Base-by-base conservation (phyloP, 768 basidiomycete species). In the Leucosporidium creatinivorum region DNA sequence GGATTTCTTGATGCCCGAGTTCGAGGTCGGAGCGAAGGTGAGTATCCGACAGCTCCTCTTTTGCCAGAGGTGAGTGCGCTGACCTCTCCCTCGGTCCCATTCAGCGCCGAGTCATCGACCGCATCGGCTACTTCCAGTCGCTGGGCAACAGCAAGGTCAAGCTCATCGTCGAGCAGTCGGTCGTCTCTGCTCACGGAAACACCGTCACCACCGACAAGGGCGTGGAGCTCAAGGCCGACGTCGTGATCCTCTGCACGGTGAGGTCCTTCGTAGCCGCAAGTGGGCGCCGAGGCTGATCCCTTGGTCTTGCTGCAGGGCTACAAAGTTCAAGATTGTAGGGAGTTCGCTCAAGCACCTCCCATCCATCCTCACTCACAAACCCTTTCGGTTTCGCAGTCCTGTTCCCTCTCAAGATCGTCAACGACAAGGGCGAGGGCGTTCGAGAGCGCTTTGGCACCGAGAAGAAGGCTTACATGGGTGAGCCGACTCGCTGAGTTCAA, bases 81-180 rank as follows among this genome's bases (percentile, higher is more conserved):
- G 26, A 25, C 33, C 33, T 12, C 12, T 19, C 50, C 36, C 58
- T 49, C n/a, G n/a, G n/a, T n/a, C n/a, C n/a, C n/a, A n/a, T n/a
- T n/a, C 52, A 75, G 74, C 68, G 75, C 18, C 71, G 75, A 25
- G 69, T 75, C 3, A 72, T 73, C 47, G 75, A 75, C 15, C 39
- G 39, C 58, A 19, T 48, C 21, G 62, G 67, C 44, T 75, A 75
- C 62, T 63, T 69, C 64, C 54, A 61, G 30, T n/a, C 68, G 15
- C 68, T 74, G 19, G 48, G 70, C 36, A 31, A 31, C 17, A 28
- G 39, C 4, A 74, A 75, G 57, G 36, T 74, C 30, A 47, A 59
- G 36, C 69, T 75, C 31, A 58, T 67, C 39, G 62, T 63, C 31
- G 69, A 70, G 47, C 60, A 65, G 28, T 28, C 60, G 17, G 66